Evolutionary conservation across 768 basidiomycete species (phyloP), one percentile per base, ranked within the genome.

Genomic region (Dentipellis sp.): DNA sequence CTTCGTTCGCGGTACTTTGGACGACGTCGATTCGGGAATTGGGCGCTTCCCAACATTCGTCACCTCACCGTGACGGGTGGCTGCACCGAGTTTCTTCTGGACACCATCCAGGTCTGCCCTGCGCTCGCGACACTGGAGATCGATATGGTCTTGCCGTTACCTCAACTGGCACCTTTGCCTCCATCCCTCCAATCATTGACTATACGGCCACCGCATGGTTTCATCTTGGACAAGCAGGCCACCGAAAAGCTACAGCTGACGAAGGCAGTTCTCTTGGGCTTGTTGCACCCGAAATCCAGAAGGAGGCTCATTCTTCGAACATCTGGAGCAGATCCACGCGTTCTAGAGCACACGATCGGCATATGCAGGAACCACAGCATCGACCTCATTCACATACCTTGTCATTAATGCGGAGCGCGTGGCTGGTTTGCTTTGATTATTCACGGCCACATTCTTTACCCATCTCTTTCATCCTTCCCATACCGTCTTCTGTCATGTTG

Each of bases 31-130:
- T 5, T 39, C 40, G 3, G 68, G 59, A 63, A 23, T 19, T 49
- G 22, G 40, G 29, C 42, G 35, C 51, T 66, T 56, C 65, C 65
- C 4, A 57, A 57, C 38, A 58, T 71, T 34, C 62, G 62, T 3
- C 55, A 42, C 22, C 57, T 72, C n/a, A 47, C 52, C 21, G 55
- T 72, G 14, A 42, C 19, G 1, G 68, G 66, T 35, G 61, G 63
- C 11, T 58, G 59, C 16, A 61, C 64, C 11, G 53, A 36, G 19
- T 58, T 67, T 45, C 61, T 68, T 36, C 42, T 54, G 10, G 66
- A 65, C 50, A 56, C 70, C 19, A 59, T 60, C 3, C 36, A 57
- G 51, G 63, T 63, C 17, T 69, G 64, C 39, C 60, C 64, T 0
- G 61, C 63, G 29, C 53, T 65, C 37, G 56, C 63, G 51, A 57